Base-by-base conservation (phyloP, 2,329 filamentous ascomycete species). In the Penicillium sp. region DNA sequence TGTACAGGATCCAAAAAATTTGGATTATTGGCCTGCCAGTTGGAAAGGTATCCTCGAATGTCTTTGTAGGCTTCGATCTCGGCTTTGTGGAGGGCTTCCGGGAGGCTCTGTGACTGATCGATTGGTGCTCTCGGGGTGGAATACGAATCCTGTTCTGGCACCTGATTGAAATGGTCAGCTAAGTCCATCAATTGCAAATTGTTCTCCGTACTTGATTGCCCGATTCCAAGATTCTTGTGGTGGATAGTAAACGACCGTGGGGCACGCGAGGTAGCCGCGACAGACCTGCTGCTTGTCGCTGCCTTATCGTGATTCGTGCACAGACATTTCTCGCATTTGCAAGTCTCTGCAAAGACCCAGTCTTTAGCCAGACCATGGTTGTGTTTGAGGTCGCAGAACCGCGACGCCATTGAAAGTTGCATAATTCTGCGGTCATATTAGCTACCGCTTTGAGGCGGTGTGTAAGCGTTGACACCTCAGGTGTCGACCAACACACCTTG, bases 21-120 rank as follows among this genome's bases (percentile, higher is more conserved):
- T 1, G 65, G 57, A 27, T 73, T 71, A 8, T 56, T 63, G 11
- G 67, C 64, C 57, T 74, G 72, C 77, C 77, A 79, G 69, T 72
- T 71, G 47, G 62, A 62, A 21, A 79, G 62, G 52, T 78, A 78
- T n/a, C 71, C 63, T 49, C 75, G 71, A 29, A 79, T 77, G 55
- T 77, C 68, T 37, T 68, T 69, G 48, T 72, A 69, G 31, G 67
- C 63, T 55, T 74, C 71, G 33, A 76, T 68, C 56, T 77, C 74
- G 46, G 63, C 67, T 48, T 69, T 27, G 2, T 29, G 11, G 8
- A 16, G 11, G 16, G 31, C 37, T 37, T 29, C 48, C 11, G 11
- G 24, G 22, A 33, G 14, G 11, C 52, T 73, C 62, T 49, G 21
- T 31, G 19, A 39, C 37, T 29, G 43, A 26, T 45, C 31, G 21